Base-by-base conservation (phyloP, 2,329 filamentous ascomycete genomes). In the Aspergillus proliferans region DNA sequence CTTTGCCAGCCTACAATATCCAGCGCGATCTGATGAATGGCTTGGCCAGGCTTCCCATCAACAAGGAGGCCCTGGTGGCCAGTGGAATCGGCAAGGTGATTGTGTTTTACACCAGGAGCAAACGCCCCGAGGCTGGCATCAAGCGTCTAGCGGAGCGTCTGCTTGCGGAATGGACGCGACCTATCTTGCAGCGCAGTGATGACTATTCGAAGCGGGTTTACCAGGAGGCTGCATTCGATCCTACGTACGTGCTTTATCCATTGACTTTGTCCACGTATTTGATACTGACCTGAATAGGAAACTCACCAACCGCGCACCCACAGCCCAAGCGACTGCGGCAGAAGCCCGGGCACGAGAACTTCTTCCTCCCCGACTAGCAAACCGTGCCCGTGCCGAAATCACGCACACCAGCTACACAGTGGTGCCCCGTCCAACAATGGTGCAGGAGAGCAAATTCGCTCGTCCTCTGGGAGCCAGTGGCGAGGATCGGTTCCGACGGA, bases 11-110 rank as follows among this genome's bases (percentile, higher is more conserved):
- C 26, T 98, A 96, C 74, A 93, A 93, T 66, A 97, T 98, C 58
- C 93, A 98, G 73, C 88, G 91, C 53, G 91, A 97, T 66, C 82
- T 98, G 40, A 93, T 98, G 67, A 81, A 82, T 22, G 86, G 88
- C 21, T 77, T 98, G 34, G 81, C 80, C 15, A 85, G 83, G 61
- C 79, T 97, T 4, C 90, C 89, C 5, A 89, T 97, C 57, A 87
- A 90, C 65, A 96, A 96, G 66, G 93, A 97, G 60, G 81, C 86
- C 1, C 79, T 98, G 12, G 79, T 94, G 19, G 91, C 90, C 56
- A 95, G 88, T 60, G 91, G 92, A 18, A 93, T 98, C 56, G 93
- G 93, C 64, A 96, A 96, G 69, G 89, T 98, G 43, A 86, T 96
- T 46, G 82, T 95, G 54, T 98, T 96, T 74, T 98, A 98, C 73